Evolutionary conservation across 306 rosid genomes (phyloP).

Genomic region (Rosa rugosa): DNA sequence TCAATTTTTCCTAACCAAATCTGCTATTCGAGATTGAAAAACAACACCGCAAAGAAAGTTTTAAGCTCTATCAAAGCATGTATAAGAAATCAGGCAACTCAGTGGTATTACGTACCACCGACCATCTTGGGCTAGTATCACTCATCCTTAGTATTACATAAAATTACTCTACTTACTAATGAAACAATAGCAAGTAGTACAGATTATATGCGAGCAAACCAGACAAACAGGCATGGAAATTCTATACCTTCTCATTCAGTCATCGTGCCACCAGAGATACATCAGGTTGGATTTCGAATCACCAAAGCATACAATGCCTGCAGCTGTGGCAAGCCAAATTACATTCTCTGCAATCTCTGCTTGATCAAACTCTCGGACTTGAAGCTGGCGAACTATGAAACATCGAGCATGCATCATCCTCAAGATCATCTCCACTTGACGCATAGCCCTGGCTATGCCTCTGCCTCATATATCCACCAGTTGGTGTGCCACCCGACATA

Average conservation of each 20-base stretch:
- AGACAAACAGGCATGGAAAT: too few relatives aligned
- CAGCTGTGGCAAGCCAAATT: constrained; percentile 66
- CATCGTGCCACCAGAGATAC: constrained; percentile 69
- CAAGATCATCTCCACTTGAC: constrained; percentile 94
- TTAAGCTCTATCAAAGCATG: not conserved
- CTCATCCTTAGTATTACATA: not conserved
- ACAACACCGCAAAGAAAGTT: not conserved
- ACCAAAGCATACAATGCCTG: constrained; percentile 76
- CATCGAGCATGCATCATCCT: constrained; percentile 92
- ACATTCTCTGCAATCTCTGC: constrained; percentile 59
- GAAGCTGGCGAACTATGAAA: constrained; percentile 38
- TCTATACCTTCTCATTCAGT: constrained; percentile 70
- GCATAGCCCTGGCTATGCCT: constrained; percentile 93
- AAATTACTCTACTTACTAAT: not conserved
- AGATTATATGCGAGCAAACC: not conserved
- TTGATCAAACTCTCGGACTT: constrained; percentile 48
- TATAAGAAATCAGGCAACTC: not conserved
- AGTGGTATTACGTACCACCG: not conserved
- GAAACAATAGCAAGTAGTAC: not conserved
- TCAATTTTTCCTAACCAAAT: not conserved
- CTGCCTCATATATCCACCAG: constrained; percentile 84
- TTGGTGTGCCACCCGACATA: constrained; percentile 94
- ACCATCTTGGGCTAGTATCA: not conserved
- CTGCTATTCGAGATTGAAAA: not conserved
- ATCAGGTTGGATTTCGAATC: constrained; percentile 78